phyloP scores from a whole-genome alignment of 2,329 filamentous ascomycete species.

The Ophiobolus disseminans region DNA sequence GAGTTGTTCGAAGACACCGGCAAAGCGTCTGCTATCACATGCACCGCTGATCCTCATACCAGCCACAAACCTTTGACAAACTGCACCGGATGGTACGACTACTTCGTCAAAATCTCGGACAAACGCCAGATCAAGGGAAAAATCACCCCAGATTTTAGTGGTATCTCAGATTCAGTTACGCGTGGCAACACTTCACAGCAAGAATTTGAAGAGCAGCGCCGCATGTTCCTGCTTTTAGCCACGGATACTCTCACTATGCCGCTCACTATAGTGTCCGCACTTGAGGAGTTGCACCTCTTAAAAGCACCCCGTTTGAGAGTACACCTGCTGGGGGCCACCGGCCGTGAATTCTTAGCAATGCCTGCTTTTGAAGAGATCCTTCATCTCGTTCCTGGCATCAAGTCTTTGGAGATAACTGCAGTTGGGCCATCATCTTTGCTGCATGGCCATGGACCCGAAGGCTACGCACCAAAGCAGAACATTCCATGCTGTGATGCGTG shows the following conservation, averaged over 20 bases:
- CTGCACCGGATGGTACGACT: constrained; percentile 22
- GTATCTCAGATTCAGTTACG: constrained; percentile 2
- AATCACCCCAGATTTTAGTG: constrained; percentile 20
- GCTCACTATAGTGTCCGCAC: constrained; percentile 21
- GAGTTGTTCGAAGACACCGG: constrained; percentile 26
- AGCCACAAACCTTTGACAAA: constrained; percentile 10
- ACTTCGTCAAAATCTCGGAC: constrained; percentile 25
- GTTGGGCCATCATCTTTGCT: constrained; percentile 13
- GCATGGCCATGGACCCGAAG: constrained; percentile 1
- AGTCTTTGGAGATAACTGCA: constrained; percentile 18
- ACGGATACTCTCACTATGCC: constrained; percentile 30
- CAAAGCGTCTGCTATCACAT: constrained; percentile 19
- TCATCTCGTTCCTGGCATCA: constrained; percentile 18
- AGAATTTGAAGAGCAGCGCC: constrained; percentile 20
- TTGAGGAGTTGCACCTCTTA: constrained; percentile 18
- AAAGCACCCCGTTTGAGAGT: constrained; percentile 11
- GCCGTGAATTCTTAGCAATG: constrained; percentile 23
- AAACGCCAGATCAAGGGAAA: constrained; percentile 18
- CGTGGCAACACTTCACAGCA: constrained; percentile 1
- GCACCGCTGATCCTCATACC: constrained; percentile 17
- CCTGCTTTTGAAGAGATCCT: constrained; percentile 25
- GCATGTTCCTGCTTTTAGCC: constrained; percentile 23
- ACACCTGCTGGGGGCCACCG: constrained; percentile 23
- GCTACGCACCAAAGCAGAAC: constrained; percentile 10
- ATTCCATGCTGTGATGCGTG: constrained; percentile 21